Conservation (phyloP, 805 yeast species). For the Barnettozyma californica region DNA sequence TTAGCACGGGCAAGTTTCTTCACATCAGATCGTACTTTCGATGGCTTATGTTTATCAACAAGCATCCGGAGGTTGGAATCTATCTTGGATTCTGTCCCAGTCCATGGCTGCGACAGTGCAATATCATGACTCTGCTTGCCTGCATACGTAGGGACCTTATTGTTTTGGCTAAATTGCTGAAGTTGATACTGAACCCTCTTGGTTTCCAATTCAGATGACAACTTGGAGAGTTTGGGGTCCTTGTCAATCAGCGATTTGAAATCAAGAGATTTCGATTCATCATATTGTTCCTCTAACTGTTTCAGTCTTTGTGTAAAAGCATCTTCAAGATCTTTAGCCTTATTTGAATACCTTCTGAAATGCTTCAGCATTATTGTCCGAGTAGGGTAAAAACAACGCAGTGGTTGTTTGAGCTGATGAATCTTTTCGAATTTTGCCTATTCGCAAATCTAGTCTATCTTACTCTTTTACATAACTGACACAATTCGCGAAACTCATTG, state of each 20-base stretch:
- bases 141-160: constrained; percentile 40
- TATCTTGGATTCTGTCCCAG: constrained; percentile 42
- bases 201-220: constrained; percentile 28
- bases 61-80: constrained; percentile 53
- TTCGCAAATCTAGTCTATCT: too few species aligned
- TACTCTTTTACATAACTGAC: too few species aligned
- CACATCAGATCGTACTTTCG: constrained; percentile 23
- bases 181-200: constrained; percentile 33
- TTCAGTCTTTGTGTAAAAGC: constrained; percentile 25
- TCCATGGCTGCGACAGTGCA: constrained; percentile 55
- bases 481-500: too few species aligned
- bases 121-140: constrained; percentile 39
- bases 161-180: constrained; percentile 35
- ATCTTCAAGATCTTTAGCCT: constrained; percentile 11
- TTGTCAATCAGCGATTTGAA: constrained; percentile 22
- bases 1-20: constrained; percentile 52
- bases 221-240: constrained; percentile 19
- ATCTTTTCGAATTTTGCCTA: too few species aligned
- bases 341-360: constrained; percentile 1
- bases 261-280: constrained; percentile 23
- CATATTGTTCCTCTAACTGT: constrained; percentile 22
- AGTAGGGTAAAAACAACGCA: too few species aligned
- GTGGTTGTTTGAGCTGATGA: too few species aligned
- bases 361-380: not conserved
- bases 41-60: constrained; percentile 44